Evolutionary conservation across 2,329 filamentous ascomycete species (phyloP), one percentile per base, ranked within the genome.

Genomic region (Beauveria scarabaeidicola): DNA sequence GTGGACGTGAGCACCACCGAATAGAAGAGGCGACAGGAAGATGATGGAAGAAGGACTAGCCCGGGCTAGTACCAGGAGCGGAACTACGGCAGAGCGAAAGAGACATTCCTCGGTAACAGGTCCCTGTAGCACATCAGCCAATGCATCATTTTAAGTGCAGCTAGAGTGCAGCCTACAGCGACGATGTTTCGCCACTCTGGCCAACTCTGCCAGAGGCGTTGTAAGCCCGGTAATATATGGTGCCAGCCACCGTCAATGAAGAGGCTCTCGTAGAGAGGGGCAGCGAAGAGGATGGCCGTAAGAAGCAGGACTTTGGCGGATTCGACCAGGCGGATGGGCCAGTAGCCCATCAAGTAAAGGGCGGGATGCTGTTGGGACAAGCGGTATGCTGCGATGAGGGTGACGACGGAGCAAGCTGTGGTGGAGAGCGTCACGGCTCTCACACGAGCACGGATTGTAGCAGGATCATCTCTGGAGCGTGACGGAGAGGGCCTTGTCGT

Each of bases 21-120:
- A 97, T 71, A 96, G 87, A 11, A 97, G 77, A 7, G 93, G 93
- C 1, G 90, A 90, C 11, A 90, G 76, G 74, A 96, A 91, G 68
- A 96, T 83, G 64, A 90, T 91, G 44, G 77, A 76, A 3, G 68
- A 64, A 29, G 78, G 68, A 47, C 80, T 78, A 54, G 84, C 77
- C 48, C 81, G 81, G 21, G 91, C 86, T 53, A 91, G 77, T 32
- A 97, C 76, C 69, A 97, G 87, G 11, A 97, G 80, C 2, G 93
- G 89, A 43, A 97, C 81, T 56, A 92, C 86, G 65, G 91, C 85
- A 3, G 90, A 91, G 69, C 94, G 89, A 79, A 97, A 99, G 67
- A 97, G 88, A 62, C 96, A 78, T 74, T 99, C 94, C 76, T 99
- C 94, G 11, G 91, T 96, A 58, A 94, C 77, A 0, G 94, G 92